phyloP scores from a whole-genome alignment of 2,329 filamentous ascomycete genomes.

The Arthrinium puccinioides region DNA sequence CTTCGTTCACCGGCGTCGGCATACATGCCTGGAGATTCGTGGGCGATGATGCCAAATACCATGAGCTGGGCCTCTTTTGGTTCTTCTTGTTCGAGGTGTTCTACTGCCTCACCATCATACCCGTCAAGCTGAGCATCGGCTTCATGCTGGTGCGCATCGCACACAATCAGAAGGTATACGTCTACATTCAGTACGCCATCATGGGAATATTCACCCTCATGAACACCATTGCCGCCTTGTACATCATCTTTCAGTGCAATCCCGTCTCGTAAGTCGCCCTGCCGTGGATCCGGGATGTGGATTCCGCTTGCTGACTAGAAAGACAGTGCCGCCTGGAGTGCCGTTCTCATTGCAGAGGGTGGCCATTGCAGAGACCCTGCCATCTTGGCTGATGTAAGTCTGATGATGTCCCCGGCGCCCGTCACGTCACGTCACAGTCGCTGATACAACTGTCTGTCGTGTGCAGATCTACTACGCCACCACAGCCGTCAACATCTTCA shows the following conservation, averaged over 20 bases:
- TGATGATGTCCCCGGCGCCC: neutral
- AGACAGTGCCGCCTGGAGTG: slow-evolving; percentile 10
- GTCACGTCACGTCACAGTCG: neutral
- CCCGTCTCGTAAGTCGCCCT: slow-evolving; percentile 5
- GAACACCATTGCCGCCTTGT: slow-evolving; percentile 11
- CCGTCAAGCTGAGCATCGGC: slow-evolving; percentile 10
- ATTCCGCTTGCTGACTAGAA: neutral
- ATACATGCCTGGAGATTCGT: slow-evolving; percentile 8
- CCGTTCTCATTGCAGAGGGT: slow-evolving; percentile 3
- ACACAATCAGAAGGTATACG: slow-evolving; percentile 6
- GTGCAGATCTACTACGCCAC: slow-evolving; percentile 11
- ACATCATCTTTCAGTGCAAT: slow-evolving; percentile 13
- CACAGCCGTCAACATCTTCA: slow-evolving; percentile 13
- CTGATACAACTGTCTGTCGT: too few relatives aligned
- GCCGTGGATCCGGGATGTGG: neutral
- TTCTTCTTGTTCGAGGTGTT: slow-evolving; percentile 15
- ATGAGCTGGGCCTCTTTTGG: slow-evolving; percentile 9
- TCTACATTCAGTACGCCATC: slow-evolving; percentile 7
- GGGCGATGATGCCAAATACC: slow-evolving; percentile 8
- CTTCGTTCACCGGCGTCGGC: slow-evolving; percentile 5
- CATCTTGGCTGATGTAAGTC: slow-evolving; percentile 8
- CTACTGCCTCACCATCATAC: slow-evolving; percentile 12
- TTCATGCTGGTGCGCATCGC: slow-evolving; percentile 11
- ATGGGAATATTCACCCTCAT: slow-evolving; percentile 11
- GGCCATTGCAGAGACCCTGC: slow-evolving; percentile 6